Conservation (phyloP, 495 filamentous ascomycete species). For the Penicillium canescens region DNA sequence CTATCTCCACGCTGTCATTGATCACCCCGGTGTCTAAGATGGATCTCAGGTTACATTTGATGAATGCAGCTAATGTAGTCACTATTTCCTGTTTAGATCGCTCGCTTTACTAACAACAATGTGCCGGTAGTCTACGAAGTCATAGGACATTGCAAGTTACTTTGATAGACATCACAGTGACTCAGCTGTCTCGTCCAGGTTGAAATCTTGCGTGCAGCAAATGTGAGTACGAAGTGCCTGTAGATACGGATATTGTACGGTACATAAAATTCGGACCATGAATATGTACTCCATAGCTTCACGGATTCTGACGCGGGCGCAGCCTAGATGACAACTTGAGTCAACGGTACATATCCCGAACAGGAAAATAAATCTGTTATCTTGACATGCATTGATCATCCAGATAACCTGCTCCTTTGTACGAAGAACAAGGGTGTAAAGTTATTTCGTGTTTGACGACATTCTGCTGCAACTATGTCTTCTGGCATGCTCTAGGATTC, state of each 20-base stretch:
- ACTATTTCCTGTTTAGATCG: background rate
- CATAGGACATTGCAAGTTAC: background rate
- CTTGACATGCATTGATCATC: background rate
- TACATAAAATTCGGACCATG: constrained; percentile 1
- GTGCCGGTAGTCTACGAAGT: background rate
- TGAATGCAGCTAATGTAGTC: background rate
- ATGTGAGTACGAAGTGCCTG: background rate
- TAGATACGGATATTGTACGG: background rate
- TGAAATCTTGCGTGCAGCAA: background rate
- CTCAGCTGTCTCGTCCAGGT: background rate
- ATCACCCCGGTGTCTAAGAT: background rate
- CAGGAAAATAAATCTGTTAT: background rate
- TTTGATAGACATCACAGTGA: background rate
- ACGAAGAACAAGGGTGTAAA: background rate
- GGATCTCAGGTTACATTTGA: background rate
- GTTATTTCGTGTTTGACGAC: background rate
- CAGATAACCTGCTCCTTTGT: background rate
- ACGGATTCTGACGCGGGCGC: background rate
- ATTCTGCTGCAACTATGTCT: background rate
- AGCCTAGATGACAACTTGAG: constrained; percentile 13
- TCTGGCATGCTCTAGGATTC: background rate
- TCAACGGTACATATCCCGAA: background rate
- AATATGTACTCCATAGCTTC: constrained; percentile 10
- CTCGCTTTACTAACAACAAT: background rate
- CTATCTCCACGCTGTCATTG: too few relatives aligned